Conservation (phyloP, 2,329 filamentous ascomycete species). For the Botryotinia narcissicola region DNA sequence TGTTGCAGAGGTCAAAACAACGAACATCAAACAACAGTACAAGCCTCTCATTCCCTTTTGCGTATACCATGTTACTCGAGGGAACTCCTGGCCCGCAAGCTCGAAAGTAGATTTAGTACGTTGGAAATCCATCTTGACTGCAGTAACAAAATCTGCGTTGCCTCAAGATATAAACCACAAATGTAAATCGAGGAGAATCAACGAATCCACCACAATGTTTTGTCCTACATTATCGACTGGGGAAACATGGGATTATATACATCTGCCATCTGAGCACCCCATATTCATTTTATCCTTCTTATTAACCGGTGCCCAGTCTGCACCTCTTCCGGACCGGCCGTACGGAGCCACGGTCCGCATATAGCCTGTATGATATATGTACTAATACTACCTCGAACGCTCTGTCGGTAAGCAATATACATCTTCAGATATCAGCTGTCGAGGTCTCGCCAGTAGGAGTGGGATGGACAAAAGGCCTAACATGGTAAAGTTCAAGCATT, state of each 20-base stretch:
- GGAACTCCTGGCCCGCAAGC: conserved; percentile 36
- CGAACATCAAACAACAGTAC: conserved; percentile 47
- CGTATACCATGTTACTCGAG: conserved; percentile 48
- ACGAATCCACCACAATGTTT: not conserved
- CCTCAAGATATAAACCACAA: not conserved
- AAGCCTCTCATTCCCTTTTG: conserved; percentile 56
- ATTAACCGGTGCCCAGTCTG: conserved; percentile 12
- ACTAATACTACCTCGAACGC: not conserved
- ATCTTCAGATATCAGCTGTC: conserved; percentile 2
- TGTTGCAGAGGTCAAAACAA: conserved; percentile 47
- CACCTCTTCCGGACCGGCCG: not conserved
- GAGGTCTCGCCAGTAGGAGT: not conserved
- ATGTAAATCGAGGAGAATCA: not conserved
- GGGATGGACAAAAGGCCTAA: not conserved
- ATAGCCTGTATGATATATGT: not conserved
- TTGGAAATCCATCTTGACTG: conserved; percentile 23
- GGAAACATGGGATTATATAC: conserved; percentile 1
- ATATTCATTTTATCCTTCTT: not conserved
- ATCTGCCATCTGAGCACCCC: not conserved
- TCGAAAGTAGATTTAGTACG: conserved; percentile 34
- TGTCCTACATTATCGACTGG: not conserved
- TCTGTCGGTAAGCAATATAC: conserved; percentile 9
- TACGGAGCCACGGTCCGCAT: conserved; percentile 15
- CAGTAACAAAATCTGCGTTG: not conserved
- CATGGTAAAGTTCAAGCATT: not conserved